phyloP scores from a whole-genome alignment of 805 yeast species.

The Pichia scutulata region DNA sequence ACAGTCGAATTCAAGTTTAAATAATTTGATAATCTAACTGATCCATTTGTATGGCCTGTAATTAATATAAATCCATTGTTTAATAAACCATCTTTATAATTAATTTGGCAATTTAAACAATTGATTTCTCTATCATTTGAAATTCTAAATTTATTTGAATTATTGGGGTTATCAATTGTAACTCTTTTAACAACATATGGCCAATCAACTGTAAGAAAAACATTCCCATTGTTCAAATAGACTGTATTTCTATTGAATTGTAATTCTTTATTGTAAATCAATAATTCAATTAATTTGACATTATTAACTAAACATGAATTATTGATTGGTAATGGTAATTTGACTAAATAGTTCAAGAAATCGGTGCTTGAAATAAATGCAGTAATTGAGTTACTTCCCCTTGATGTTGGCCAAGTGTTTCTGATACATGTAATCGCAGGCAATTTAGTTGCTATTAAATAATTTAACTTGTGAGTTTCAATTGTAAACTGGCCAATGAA shows the following conservation, averaged over 20 bases:
- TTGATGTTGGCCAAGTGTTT: not conserved
- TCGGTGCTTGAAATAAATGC: conserved; percentile 16
- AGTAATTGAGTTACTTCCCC: conserved; percentile 6
- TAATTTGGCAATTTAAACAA: conserved; percentile 6
- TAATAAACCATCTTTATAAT: not conserved
- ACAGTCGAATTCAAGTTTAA: conserved; percentile 6
- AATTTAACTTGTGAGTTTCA: conserved; percentile 16
- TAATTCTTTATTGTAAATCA: not conserved
- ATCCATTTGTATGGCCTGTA: conserved; percentile 16
- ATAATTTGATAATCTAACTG: conserved; percentile 13
- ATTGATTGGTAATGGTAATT: conserved; percentile 5
- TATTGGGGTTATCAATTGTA: conserved; percentile 2
- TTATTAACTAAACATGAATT: conserved; percentile 1
- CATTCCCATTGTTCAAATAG: not conserved
- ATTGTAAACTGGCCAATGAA: conserved; percentile 21
- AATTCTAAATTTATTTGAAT: conserved; percentile 5
- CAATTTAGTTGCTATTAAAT: conserved; percentile 18
- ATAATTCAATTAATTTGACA: not conserved
- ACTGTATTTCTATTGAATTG: conserved; percentile 1
- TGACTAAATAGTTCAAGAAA: conserved; percentile 8
- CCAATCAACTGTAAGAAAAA: conserved; percentile 8
- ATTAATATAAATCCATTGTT: conserved; percentile 5
- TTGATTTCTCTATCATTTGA: conserved; percentile 9
- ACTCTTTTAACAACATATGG: conserved; percentile 5
- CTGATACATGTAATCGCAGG: conserved; percentile 18